Evolutionary conservation across 202 grass and related monocot genomes (phyloP), one percentile per base, ranked within the genome.

Genomic region (Miscanthus sacchariflorus): DNA sequence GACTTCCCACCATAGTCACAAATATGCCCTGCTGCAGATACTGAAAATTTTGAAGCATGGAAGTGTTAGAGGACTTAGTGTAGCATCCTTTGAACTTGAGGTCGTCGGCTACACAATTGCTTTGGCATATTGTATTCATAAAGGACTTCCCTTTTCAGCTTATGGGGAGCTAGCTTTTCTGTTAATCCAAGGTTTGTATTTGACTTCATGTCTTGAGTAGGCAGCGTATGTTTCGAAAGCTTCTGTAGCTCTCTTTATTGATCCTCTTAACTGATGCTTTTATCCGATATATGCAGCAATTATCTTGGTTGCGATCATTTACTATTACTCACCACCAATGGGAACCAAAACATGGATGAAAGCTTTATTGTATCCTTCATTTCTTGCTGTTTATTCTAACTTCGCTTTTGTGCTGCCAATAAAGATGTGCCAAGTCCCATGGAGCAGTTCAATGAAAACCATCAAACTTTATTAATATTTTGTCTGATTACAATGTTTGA

Each of bases 61-160:
- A 79, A 97, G 97, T 78, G 91, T 95, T 63, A 89, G 95, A 79
- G 97, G 97, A 80, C 94, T 99, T 90, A 99, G 97, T 78, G 72
- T 97, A 68, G 88, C 88, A 42, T 88, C 97, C 63, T 99, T 97
- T 92, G 94, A 99, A 83, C 91, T 99, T 83, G 97, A 99, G 88
- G 88, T 97, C 8, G 87, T 97, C 13, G 97, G 97, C 63, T 99
- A 99, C 71, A 99, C 94, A 1, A 99, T 97, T 95, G 91, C 94
- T 91, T 84, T 99, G 79, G 89, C 97, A 74, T 99, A 99, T 91
- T 99, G 94, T 94, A 86, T 99, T 84, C 94, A 99, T 86, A 99
- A 97, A 90, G 93, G 91, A 85, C 83, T 99, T 75, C 87, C 97
- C 10, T 99, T 99, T 86, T 97, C 97, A 77, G 94, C 94, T 49